These are phyloP conservation scores for Ehretia macrophylla DNA, from an alignment of 257 asterid genomes.

Conservation along the genomic window DNA sequence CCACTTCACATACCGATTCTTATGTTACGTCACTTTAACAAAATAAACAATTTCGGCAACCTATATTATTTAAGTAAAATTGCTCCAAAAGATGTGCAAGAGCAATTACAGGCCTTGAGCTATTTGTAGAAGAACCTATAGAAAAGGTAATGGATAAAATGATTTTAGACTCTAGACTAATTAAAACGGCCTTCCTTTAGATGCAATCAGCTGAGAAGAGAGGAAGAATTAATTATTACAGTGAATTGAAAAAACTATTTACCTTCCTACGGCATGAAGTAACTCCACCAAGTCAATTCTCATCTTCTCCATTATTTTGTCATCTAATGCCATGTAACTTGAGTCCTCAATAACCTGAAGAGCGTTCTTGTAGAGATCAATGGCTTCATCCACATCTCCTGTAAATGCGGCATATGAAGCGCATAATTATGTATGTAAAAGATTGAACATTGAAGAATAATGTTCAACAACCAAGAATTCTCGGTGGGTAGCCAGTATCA, in stretches of 20 bases:
- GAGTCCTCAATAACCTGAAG: conserved; percentile 48
- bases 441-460: conserved; percentile 6
- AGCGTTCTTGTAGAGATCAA: conserved; percentile 63
- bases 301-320: conserved; percentile 63
- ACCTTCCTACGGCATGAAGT: conserved; percentile 89
- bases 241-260: conserved; percentile 6
- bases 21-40: background rate
- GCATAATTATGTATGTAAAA: conserved; percentile 3
- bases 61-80: too few species aligned
- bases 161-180: background rate
- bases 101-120: background rate
- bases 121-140: background rate
- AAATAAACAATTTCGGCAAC: too few species aligned
- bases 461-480: background rate
- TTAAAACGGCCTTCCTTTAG: too few species aligned
- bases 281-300: conserved; percentile 85
- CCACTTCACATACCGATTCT: background rate
- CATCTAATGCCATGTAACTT: conserved; percentile 43
- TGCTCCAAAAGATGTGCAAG: background rate
- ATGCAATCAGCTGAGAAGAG: too few species aligned
- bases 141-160: background rate
- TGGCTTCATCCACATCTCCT: conserved; percentile 74
- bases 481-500: background rate
- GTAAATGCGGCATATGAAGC: conserved; percentile 12
- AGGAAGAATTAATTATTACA: background rate